phyloP scores from a whole-genome alignment of 176 grass and related monocot species.

The Oryza nivara region DNA sequence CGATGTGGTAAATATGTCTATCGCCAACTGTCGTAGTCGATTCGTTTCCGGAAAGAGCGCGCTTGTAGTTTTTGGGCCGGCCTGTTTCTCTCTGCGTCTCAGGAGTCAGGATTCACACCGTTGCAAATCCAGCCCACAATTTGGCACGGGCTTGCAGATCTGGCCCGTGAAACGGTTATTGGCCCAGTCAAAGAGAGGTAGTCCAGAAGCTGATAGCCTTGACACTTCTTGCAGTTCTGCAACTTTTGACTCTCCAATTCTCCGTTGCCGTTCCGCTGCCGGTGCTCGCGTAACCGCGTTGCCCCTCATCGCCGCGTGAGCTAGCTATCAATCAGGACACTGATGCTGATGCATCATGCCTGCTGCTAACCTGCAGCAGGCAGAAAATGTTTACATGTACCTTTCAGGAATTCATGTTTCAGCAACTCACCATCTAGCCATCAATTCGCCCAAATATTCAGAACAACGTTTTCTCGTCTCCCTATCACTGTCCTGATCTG shows the following conservation, averaged over 20 bases:
- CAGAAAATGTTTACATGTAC: not conserved
- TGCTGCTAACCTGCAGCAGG: not conserved
- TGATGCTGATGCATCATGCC: too few relatives aligned
- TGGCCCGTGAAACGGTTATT: not conserved
- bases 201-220: not conserved
- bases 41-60: not conserved
- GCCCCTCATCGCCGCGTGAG: not conserved
- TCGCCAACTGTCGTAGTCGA: not conserved
- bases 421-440: not conserved
- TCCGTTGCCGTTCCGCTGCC: too few relatives aligned
- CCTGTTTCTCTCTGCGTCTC: too few relatives aligned
- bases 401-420: not conserved
- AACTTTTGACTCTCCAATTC: too few relatives aligned
- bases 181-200: not conserved
- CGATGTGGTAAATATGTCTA: slow-evolving; percentile 2
- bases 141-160: not conserved
- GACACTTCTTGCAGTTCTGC: not conserved
- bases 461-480: not conserved
- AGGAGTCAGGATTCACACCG: too few relatives aligned
- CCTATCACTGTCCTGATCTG: too few relatives aligned
- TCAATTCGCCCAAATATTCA: not conserved
- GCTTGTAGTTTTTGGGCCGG: not conserved
- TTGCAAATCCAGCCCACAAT: not conserved
- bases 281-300: too few relatives aligned
- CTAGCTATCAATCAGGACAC: not conserved